phyloP scores from a whole-genome alignment of 1,284 basidiomycete species.

The Wolfiporia cocos region DNA sequence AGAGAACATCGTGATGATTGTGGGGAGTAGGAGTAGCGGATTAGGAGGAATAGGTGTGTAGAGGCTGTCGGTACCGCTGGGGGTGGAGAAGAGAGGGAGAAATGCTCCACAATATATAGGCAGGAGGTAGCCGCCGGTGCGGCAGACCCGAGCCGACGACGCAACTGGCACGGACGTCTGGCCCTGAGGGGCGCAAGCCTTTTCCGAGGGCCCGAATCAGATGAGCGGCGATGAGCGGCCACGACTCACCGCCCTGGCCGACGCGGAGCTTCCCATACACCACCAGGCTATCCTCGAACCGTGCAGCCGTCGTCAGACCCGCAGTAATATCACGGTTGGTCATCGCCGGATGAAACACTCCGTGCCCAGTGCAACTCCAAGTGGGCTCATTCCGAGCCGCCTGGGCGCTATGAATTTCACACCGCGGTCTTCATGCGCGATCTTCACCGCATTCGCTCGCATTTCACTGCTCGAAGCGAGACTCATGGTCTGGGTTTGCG shows the following conservation, averaged over 20 bases:
- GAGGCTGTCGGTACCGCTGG: background rate
- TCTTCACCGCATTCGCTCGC: background rate
- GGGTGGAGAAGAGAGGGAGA: background rate
- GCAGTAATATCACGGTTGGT: too few relatives aligned
- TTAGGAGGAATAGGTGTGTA: background rate
- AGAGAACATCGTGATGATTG: slow-evolving; percentile 5
- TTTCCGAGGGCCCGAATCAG: too few relatives aligned
- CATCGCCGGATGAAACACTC: too few relatives aligned
- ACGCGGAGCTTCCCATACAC: too few relatives aligned
- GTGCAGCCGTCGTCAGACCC: too few relatives aligned
- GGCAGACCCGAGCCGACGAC: background rate
- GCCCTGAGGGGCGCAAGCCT: background rate
- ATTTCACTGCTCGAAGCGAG: too few relatives aligned
- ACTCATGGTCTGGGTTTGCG: too few relatives aligned
- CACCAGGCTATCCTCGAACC: too few relatives aligned
- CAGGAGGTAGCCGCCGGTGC: background rate
- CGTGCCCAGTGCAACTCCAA: too few relatives aligned
- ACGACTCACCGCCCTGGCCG: too few relatives aligned
- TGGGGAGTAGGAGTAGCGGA: background rate
- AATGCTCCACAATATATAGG: slow-evolving; percentile 1
- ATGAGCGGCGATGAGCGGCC: too few relatives aligned
- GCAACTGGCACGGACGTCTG: background rate
- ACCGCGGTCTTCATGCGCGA: slow-evolving; percentile 1
- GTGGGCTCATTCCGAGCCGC: background rate
- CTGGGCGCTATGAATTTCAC: background rate